A percentile compares a stretch with the other conserved stretches of the same genome.
These are phyloP conservation scores for Starmerella vitae DNA, from an alignment of 805 yeast species.

Conservation along the genomic window DNA sequence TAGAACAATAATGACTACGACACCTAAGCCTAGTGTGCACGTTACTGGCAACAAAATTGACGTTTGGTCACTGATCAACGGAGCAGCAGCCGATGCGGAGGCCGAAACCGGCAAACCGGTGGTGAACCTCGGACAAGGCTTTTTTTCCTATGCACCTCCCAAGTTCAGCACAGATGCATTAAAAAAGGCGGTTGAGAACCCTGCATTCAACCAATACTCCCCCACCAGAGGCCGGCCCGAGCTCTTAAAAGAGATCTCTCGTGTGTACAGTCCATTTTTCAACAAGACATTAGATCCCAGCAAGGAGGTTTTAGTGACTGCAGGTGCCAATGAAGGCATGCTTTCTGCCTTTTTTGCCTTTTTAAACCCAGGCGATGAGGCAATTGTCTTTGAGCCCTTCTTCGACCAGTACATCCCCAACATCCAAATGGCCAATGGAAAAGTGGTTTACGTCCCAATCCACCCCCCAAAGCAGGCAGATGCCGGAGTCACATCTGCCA, in stretches of 20 bases:
- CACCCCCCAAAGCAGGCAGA: slow-evolving; percentile 68
- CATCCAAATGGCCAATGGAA: slow-evolving; percentile 87
- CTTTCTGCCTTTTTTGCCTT: slow-evolving; percentile 73
- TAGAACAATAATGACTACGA: slow-evolving; percentile 3
- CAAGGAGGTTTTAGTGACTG: slow-evolving; percentile 63
- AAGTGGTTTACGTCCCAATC: slow-evolving; percentile 71
- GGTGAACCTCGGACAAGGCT: slow-evolving; percentile 90
- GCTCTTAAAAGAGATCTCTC: slow-evolving; percentile 54
- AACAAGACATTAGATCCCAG: slow-evolving; percentile 42
- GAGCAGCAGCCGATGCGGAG: slow-evolving; percentile 79
- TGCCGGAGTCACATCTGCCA: slow-evolving; percentile 51
- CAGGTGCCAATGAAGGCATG: slow-evolving; percentile 97
- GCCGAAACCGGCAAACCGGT: slow-evolving; percentile 56
- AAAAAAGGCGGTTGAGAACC: slow-evolving; percentile 52
- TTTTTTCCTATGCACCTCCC: slow-evolving; percentile 93
- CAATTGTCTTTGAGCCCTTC: slow-evolving; percentile 89
- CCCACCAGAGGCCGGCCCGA: slow-evolving; percentile 79
- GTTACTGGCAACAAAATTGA: slow-evolving; percentile 35
- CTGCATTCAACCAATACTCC: slow-evolving; percentile 82
- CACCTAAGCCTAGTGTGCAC: slow-evolving; percentile 17
- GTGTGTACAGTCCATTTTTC: slow-evolving; percentile 56
- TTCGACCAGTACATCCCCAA: slow-evolving; percentile 94
- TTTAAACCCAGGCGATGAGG: slow-evolving; percentile 81
- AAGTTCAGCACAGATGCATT: slow-evolving; percentile 81
- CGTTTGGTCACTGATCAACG: slow-evolving; percentile 91